Evolutionary conservation across 345 rosid genomes (phyloP).

Genomic region (Eucalyptus guilfoylei): DNA sequence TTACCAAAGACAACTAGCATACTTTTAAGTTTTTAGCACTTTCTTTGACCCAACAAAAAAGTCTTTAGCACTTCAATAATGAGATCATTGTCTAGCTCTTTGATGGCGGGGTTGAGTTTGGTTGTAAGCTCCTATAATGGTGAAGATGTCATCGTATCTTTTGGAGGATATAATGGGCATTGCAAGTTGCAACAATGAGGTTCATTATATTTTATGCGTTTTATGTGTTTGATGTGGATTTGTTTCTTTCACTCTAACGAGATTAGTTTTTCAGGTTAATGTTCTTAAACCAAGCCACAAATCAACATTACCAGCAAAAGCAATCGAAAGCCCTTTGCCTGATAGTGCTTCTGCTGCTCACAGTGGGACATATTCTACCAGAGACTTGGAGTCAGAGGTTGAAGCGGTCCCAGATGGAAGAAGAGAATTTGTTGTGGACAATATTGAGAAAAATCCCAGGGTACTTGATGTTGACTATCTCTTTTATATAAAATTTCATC

Average conservation of each 20-base stretch:
- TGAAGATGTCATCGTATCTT: conserved; percentile 82
- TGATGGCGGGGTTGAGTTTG: conserved; percentile 77
- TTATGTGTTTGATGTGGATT: background rate
- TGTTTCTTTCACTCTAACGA: background rate
- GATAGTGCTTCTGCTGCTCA: conserved; percentile 74
- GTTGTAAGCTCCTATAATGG: conserved; percentile 68
- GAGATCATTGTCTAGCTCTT: background rate
- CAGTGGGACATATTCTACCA: conserved; percentile 49
- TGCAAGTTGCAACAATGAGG: conserved; percentile 90
- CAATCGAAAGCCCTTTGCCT: conserved; percentile 40
- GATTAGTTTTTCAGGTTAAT: conserved; percentile 37
- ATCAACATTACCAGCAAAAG: conserved; percentile 70
- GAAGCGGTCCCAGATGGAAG: conserved; percentile 67
- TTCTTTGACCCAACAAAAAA: background rate
- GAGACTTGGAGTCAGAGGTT: conserved; percentile 76
- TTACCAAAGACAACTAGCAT: background rate
- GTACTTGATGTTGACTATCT: conserved; percentile 15
- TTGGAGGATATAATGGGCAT: conserved; percentile 97
- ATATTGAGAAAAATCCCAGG: conserved; percentile 35
- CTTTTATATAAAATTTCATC: background rate
- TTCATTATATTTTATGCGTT: conserved; percentile 4
- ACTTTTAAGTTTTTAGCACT: background rate
- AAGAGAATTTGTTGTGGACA: conserved; percentile 84
- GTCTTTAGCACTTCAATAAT: background rate
- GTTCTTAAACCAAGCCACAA: conserved; percentile 96